Percentiles rank a stretch among this genome's conserved stretches.
These are phyloP conservation scores for Hyphodiscus sp. DNA, from an alignment of 2,329 filamentous ascomycete species.

Conservation along the genomic window DNA sequence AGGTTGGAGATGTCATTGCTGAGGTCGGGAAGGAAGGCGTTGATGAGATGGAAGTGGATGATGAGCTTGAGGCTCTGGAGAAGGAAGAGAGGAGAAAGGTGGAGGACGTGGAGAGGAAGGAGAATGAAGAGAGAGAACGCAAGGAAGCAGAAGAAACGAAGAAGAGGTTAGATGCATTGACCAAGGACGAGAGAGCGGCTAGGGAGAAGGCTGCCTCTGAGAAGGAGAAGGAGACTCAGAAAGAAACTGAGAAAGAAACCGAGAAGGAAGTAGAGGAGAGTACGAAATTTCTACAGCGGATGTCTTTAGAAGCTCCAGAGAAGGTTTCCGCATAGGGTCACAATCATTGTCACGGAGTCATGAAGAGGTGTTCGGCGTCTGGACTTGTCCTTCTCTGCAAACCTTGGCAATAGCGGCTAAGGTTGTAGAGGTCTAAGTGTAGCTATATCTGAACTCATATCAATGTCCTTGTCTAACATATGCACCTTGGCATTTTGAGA, in stretches of 20 bases:
- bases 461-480: conserved; percentile 4
- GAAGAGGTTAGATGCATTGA: conserved; percentile 23
- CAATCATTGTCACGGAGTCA: neutral
- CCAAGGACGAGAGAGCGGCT: conserved; percentile 18
- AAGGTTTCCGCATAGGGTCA: conserved; percentile 10
- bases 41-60: conserved; percentile 80
- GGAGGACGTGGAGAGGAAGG: conserved; percentile 30
- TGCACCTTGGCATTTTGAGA: neutral
- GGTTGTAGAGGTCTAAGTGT: conserved; percentile 16
- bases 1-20: conserved; percentile 70
- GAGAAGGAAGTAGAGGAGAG: conserved; percentile 13
- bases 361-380: conserved; percentile 9
- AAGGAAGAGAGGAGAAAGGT: conserved; percentile 39
- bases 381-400: conserved; percentile 2
- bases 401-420: conserved; percentile 12
- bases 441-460: conserved; percentile 13
- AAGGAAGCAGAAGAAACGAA: conserved; percentile 27
- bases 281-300: conserved; percentile 14
- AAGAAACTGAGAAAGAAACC: conserved; percentile 5
- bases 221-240: conserved; percentile 8
- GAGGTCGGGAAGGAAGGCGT: conserved; percentile 50
- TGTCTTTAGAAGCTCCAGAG: conserved; percentile 20
- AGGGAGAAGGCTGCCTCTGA: conserved; percentile 8
- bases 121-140: conserved; percentile 24
- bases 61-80: conserved; percentile 73